A percentile compares a stretch with the other conserved stretches of the same genome.
Conservation (phyloP, 805 yeast species). For the Candida silvicultrix region DNA sequence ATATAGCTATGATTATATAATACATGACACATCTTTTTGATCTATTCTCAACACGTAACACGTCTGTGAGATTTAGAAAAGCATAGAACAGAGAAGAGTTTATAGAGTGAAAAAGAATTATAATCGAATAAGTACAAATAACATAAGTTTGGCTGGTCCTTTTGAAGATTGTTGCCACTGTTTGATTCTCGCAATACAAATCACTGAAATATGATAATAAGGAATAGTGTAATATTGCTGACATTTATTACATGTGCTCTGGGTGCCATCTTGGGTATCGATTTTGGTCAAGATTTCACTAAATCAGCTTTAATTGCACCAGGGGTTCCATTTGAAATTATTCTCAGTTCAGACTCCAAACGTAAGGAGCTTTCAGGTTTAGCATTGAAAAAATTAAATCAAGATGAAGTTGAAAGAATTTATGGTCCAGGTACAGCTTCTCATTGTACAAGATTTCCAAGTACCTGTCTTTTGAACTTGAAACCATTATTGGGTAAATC, state of each 20-base stretch:
- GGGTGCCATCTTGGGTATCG: conserved; percentile 80
- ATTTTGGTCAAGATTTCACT: conserved; percentile 80
- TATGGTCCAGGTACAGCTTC: conserved; percentile 75
- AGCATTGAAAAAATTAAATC: conserved; percentile 43
- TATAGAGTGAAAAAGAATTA: too few relatives aligned
- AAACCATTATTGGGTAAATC: conserved; percentile 69
- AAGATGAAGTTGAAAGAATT: conserved; percentile 54
- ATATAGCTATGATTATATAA: background rate
- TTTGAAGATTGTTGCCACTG: too few relatives aligned
- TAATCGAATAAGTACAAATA: too few relatives aligned
- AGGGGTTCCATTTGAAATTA: conserved; percentile 79
- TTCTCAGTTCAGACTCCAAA: conserved; percentile 85
- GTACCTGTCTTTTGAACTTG: conserved; percentile 54
- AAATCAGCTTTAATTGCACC: conserved; percentile 91
- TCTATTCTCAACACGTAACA: background rate
- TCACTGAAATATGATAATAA: conserved; percentile 1
- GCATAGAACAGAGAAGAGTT: too few relatives aligned
- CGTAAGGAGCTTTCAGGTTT: conserved; percentile 84
- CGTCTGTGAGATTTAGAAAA: background rate
- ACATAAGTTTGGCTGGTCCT: too few relatives aligned
- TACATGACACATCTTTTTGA: background rate
- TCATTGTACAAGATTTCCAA: conserved; percentile 68
- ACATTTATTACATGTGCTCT: conserved; percentile 15
- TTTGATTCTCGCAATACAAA: background rate
- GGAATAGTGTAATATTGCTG: conserved; percentile 2